A percentile compares a stretch with the other conserved stretches of the same genome.
These are phyloP conservation scores for Yarrowia sp. DNA, from an alignment of 805 yeast species.

Conservation along the genomic window DNA sequence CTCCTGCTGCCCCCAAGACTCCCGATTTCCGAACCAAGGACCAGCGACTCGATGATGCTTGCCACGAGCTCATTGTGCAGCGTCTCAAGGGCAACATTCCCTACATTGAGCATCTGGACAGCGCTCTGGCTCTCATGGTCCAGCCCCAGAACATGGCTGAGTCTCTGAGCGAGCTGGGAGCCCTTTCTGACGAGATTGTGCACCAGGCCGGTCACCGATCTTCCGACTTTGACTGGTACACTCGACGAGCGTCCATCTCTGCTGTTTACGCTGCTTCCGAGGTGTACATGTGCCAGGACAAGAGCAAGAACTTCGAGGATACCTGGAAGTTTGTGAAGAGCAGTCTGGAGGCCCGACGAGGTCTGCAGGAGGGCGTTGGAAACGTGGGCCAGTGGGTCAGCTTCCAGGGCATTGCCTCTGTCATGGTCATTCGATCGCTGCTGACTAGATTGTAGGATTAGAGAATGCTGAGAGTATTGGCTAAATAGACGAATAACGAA, in stretches of 20 bases:
- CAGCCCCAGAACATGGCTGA: conserved; percentile 65
- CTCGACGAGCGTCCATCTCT: conserved; percentile 77
- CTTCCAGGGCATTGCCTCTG: conserved; percentile 67
- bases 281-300: conserved; percentile 79
- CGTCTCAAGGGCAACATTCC: conserved; percentile 59
- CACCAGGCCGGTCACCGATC: conserved; percentile 79
- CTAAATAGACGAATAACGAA: conserved; percentile 17
- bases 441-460: conserved; percentile 40
- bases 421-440: conserved; percentile 76
- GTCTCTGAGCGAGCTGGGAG: conserved; percentile 72
- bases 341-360: conserved; percentile 61
- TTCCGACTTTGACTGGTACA: conserved; percentile 87
- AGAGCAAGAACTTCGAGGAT: conserved; percentile 58
- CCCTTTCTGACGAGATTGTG: conserved; percentile 81
- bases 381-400: conserved; percentile 77
- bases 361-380: conserved; percentile 65
- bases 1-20: conserved; percentile 50
- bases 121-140: conserved; percentile 66
- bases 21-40: conserved; percentile 51
- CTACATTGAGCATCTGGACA: conserved; percentile 43
- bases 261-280: conserved; percentile 78
- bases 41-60: conserved; percentile 52
- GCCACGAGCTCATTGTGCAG: conserved; percentile 53
- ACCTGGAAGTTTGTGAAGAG: conserved; percentile 71
- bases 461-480: neutral